Evolutionary conservation across 768 basidiomycete genomes (phyloP).

Genomic region (Amyloporia xantha): DNA sequence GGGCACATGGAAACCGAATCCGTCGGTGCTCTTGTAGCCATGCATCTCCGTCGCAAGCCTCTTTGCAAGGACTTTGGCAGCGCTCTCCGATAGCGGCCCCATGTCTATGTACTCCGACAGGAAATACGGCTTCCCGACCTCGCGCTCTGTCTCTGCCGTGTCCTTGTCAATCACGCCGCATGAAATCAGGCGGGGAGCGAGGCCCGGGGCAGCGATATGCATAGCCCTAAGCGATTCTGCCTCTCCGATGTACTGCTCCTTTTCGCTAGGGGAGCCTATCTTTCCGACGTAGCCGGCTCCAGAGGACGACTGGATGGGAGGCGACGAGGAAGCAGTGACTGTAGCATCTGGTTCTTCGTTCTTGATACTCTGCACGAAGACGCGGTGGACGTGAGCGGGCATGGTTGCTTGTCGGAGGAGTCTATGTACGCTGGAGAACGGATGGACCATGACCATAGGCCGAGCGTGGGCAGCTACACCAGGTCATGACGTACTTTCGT

Average conservation of each 20-base stretch:
- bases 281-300: conserved; percentile 61
- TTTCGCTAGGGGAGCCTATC: conserved; percentile 41
- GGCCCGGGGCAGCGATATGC: conserved; percentile 53
- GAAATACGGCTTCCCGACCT: conserved; percentile 49
- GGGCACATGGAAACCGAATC: conserved; percentile 67
- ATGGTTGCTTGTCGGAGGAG: conserved; percentile 1
- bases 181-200: conserved; percentile 53
- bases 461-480: not conserved
- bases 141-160: conserved; percentile 21
- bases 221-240: conserved; percentile 63
- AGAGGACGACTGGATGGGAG: conserved; percentile 48
- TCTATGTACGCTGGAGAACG: not conserved
- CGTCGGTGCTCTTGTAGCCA: conserved; percentile 40
- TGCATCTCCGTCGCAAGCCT: conserved; percentile 67
- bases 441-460: not conserved
- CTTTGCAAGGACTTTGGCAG: conserved; percentile 47
- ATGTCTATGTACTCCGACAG: conserved; percentile 71
- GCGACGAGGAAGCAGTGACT: conserved; percentile 36
- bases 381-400: conserved; percentile 10
- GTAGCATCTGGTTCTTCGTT: conserved; percentile 43
- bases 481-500: not conserved
- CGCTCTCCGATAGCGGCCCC: conserved; percentile 34
- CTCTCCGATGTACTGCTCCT: conserved; percentile 65
- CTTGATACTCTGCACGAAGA: conserved; percentile 39
- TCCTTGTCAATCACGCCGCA: conserved; percentile 32